A percentile compares a stretch with the other conserved stretches of the same genome.
These are phyloP conservation scores for Trichoderma guizhouense DNA, from an alignment of 2,329 filamentous ascomycete genomes.

Conservation along the genomic window DNA sequence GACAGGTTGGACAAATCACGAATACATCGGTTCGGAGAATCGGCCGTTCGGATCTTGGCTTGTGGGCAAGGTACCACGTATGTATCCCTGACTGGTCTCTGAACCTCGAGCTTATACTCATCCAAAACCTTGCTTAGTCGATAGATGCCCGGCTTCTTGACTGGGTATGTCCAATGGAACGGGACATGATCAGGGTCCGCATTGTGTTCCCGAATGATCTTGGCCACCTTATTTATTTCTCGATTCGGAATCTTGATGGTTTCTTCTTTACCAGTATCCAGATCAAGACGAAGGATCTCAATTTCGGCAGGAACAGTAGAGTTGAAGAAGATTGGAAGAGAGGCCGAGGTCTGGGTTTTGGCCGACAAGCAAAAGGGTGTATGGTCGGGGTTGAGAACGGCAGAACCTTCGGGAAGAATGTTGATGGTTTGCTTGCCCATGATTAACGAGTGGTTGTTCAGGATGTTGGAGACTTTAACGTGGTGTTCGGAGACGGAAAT, in stretches of 20 bases:
- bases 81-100: constrained; percentile 69
- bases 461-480: constrained; percentile 81
- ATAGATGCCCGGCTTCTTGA: constrained; percentile 88
- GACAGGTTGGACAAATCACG: constrained; percentile 84
- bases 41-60: constrained; percentile 65
- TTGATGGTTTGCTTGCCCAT: constrained; percentile 97
- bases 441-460: constrained; percentile 91
- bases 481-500: constrained; percentile 88
- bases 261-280: constrained; percentile 77
- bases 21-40: constrained; percentile 67
- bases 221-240: constrained; percentile 72
- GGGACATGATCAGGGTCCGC: constrained; percentile 59
- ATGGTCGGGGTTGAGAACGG: constrained; percentile 78
- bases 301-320: constrained; percentile 86
- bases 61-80: constrained; percentile 84
- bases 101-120: constrained; percentile 90
- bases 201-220: constrained; percentile 62
- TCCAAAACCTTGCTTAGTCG: constrained; percentile 81
- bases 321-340: constrained; percentile 87
- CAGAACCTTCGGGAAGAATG: constrained; percentile 93
- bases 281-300: constrained; percentile 81
- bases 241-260: constrained; percentile 70
- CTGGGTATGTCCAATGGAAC: constrained; percentile 66
- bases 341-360: constrained; percentile 55
- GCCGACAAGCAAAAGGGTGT: constrained; percentile 77